Evolutionary conservation across 768 basidiomycete species (phyloP), one percentile per base, ranked within the genome.

Genomic region (Symmetrospora coprosmae): DNA sequence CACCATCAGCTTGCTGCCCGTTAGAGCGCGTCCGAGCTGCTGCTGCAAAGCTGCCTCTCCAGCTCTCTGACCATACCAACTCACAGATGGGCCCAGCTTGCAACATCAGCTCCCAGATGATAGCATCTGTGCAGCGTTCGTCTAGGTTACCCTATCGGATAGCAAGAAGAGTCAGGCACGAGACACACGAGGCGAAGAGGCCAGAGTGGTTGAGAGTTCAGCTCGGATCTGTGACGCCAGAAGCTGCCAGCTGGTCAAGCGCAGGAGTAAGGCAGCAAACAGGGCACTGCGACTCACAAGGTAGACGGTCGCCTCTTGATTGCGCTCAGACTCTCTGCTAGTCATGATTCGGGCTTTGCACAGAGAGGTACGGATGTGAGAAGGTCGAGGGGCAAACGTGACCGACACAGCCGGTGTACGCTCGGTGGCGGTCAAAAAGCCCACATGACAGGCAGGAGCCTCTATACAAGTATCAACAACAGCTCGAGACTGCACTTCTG

Each of bases 81-180:
- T 70, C 68, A 91, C 92, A 89, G 49, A 96, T 90, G 65, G 92
- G 92, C 7, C 92, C 92, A n/a, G 92, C 91, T 75, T 97, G 92
- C 37, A 99, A 73, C 92, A 99, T 97, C 46, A 99, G 75, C 76
- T 97, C 92, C 92, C 92, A 97, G 53, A 97, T 78, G 58, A 97
- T 77, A 31, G 91, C 87, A 72, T 97, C 92, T 9, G 86, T 80
- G 69, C 86, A 89, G 59, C 89, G 80, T 73, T 97, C 94, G 71
- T 97, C 92, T 28, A 99, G 80, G 71, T 99, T 97, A 49, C 92
- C 92, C 92, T 96, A 52, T 8, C 0, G 19, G 16, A n/a, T n/a
- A n/a, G n/a, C n/a, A n/a, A n/a, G n/a, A n/a, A n/a, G n/a, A n/a
- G n/a, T n/a, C n/a, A n/a, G n/a, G n/a, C n/a, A n/a, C n/a, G n/a